Evolutionary conservation across 306 rosid species (phyloP).

Genomic region (Citrullus amarus): DNA sequence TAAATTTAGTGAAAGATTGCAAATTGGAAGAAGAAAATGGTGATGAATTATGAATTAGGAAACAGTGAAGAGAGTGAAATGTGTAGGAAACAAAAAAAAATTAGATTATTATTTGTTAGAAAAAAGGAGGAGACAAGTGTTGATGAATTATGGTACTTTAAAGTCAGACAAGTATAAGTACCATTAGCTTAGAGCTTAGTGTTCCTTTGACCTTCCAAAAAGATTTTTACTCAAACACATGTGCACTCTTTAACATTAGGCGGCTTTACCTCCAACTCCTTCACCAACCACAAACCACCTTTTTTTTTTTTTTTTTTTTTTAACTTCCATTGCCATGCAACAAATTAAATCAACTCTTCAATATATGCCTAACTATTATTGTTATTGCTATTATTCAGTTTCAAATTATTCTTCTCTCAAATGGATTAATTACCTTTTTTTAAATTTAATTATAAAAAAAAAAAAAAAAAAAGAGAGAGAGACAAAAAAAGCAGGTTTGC

Average conservation of each 20-base stretch:
- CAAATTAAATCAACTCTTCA: background rate
- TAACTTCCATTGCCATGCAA: background rate
- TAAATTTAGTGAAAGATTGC: too few species aligned
- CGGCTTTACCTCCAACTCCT: slow-evolving; percentile 1
- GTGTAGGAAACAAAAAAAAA: background rate
- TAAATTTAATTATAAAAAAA: too few species aligned
- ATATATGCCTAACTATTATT: background rate
- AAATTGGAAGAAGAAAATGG: too few species aligned
- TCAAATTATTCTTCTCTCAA: background rate
- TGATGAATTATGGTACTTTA: background rate
- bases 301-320: background rate
- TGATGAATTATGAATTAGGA: too few species aligned
- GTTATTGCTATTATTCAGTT: background rate
- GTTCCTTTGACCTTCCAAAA: background rate
- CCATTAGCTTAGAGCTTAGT: background rate
- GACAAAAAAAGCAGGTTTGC: too few species aligned
- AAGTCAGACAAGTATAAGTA: background rate
- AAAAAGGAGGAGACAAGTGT: background rate
- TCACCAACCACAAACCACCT: background rate
- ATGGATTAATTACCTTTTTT: too few species aligned
- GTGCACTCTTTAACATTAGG: background rate
- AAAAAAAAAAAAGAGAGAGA: too few species aligned
- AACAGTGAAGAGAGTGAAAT: background rate
- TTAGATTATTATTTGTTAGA: background rate
- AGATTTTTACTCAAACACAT: background rate